Base-by-base conservation (phyloP, 1,139 yeast species). In the Geotrichum carabidarum region DNA sequence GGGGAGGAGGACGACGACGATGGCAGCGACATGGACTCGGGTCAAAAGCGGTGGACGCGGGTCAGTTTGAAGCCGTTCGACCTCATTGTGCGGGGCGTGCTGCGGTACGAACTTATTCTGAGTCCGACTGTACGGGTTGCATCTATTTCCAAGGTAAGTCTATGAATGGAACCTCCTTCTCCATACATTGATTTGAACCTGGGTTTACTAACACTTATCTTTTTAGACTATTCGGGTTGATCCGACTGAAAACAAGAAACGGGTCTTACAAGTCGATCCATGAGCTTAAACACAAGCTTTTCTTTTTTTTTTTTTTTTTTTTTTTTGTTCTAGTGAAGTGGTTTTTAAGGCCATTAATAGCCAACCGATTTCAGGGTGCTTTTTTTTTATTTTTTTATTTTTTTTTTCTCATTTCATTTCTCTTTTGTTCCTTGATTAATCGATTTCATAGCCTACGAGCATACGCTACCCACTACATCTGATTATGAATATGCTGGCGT, bases 61-160 rank as follows among this genome's bases (percentile, higher is more conserved):
- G 81, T 93, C 17, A 82, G 86, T 27, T 80, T 82, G 60, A 82
- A 88, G 65, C 96, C 96, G 11, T 91, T 91, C 69, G 96, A 90
- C 59, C 74, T 91, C 63, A 86, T 90, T 31, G 76, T 91, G 1
- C 76, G 96, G 47, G 99, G 99, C 0, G 83, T 84, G 18, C 76
- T 91, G 68, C 82, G 81, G 67, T 91, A 93, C 69, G 80, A 79
- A 54, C 74, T 91, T 50, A 93, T 95, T 1, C 75, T 91, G 35
- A 69, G 70, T 31, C 61, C 63, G 8, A 58, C 64, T 53, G 61
- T 62, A n/a, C 57, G 61, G 31, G 63, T 67, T 2, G 65, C 61
- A 14, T 58, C 66, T 40, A 62, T 65, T 48, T 59, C 69, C 48
- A 58, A 61, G 59, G 54, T 50, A 35, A 36, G 56, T 18, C 8